A percentile compares a stretch with the other conserved stretches of the same genome.
These are phyloP conservation scores for Aspergillus sp. DNA, from an alignment of 2,329 filamentous ascomycete genomes.

Conservation along the genomic window DNA sequence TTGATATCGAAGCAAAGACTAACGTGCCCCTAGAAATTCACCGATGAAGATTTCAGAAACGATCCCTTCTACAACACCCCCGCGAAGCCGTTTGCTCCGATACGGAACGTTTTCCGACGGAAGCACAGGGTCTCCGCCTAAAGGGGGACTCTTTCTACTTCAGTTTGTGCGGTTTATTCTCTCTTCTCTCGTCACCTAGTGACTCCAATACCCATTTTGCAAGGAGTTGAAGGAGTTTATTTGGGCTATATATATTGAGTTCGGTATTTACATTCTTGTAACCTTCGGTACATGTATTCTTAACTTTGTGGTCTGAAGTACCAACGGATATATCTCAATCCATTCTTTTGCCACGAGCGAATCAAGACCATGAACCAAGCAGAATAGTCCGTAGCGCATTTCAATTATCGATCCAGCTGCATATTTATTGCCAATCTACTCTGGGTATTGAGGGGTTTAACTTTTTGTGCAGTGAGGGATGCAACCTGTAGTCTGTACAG, in stretches of 20 bases:
- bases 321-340: neutral
- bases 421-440: neutral
- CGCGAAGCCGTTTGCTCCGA: conserved; percentile 28
- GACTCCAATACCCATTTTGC: neutral
- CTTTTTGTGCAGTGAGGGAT: neutral
- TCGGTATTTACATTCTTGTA: neutral
- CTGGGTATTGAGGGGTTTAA: neutral
- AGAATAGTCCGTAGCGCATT: neutral
- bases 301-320: neutral
- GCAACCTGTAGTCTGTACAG: neutral
- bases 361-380: neutral
- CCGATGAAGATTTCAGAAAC: conserved; percentile 40
- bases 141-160: neutral
- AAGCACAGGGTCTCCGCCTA: conserved; percentile 18
- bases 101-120: conserved; percentile 30
- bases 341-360: neutral
- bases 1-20: conserved; percentile 4
- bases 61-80: conserved; percentile 39
- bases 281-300: no score
- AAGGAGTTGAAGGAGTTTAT: neutral
- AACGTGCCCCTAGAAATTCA: conserved; percentile 35
- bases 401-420: neutral
- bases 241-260: neutral
- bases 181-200: neutral
- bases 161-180: neutral